phyloP scores from a whole-genome alignment of 1,139 yeast species.

The Nadsonia commutata region DNA sequence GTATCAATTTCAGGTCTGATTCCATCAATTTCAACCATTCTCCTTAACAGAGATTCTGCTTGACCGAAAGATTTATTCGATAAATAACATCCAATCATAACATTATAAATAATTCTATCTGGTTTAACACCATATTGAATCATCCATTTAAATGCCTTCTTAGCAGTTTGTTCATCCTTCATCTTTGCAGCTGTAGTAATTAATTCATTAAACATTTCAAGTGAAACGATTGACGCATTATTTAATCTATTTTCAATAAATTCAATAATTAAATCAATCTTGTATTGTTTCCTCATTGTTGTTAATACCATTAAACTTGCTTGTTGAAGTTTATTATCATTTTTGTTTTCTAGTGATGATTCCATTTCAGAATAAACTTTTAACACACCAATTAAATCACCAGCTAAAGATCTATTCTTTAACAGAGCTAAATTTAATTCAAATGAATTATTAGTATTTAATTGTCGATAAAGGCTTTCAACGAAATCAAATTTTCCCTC shows the following conservation, averaged over 20 bases:
- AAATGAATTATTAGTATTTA: neutral
- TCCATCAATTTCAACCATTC: neutral
- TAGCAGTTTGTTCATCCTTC: neutral
- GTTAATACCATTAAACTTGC: neutral
- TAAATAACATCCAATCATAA: neutral
- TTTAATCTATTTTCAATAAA: neutral
- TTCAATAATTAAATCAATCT: neutral
- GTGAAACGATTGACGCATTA: neutral
- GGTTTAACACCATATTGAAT: neutral
- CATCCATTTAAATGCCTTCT: neutral
- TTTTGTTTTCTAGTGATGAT: neutral
- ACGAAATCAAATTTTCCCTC: neutral
- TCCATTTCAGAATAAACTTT: neutral
- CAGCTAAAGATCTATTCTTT: neutral
- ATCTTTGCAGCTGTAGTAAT: neutral
- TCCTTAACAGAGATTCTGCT: neutral
- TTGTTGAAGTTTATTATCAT: neutral
- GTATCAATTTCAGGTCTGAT: neutral
- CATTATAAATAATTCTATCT: neutral
- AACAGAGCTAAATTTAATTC: neutral
- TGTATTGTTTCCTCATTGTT: neutral
- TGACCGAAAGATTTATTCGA: neutral
- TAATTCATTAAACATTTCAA: neutral
- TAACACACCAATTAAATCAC: neutral
- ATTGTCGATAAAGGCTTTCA: neutral